phyloP scores from a whole-genome alignment of 2,329 filamentous ascomycete genomes.

The Nothopassalora personata region DNA sequence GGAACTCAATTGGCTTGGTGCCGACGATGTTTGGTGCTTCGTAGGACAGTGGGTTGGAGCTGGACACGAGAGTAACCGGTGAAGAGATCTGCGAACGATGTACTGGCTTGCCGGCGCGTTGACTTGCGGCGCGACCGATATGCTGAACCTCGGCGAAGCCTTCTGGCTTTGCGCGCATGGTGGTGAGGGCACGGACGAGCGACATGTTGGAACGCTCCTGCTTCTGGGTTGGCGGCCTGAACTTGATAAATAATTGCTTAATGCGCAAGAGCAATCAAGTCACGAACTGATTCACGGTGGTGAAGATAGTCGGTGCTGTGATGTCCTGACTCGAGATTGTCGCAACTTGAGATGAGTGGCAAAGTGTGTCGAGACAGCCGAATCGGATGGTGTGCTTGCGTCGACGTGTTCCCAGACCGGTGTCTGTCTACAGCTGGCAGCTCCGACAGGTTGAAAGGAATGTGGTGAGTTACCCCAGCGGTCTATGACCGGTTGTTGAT shows the following conservation, averaged over 20 bases:
- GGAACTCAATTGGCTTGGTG: slow-evolving; percentile 25
- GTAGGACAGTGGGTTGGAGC: slow-evolving; percentile 94
- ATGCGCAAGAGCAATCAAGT: not conserved
- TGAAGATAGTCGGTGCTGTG: not conserved
- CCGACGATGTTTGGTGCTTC: slow-evolving; percentile 74
- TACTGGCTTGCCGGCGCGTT: slow-evolving; percentile 43
- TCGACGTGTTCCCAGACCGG: not conserved
- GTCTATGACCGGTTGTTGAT: not conserved
- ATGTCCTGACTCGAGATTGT: not conserved
- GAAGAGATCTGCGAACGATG: slow-evolving; percentile 74
- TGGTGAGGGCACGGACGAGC: slow-evolving; percentile 68
- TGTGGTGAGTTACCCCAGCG: not conserved
- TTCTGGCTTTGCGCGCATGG: slow-evolving; percentile 58
- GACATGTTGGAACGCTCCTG: slow-evolving; percentile 41
- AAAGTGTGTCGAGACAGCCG: not conserved
- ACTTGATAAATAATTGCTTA: not conserved
- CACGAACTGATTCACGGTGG: not conserved
- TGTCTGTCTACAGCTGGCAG: not conserved
- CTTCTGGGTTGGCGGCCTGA: not conserved
- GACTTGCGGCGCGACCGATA: slow-evolving; percentile 41
- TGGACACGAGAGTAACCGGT: slow-evolving; percentile 81
- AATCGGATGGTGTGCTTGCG: not conserved
- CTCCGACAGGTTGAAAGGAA: not conserved
- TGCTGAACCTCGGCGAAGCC: slow-evolving; percentile 24
- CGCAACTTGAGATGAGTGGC: not conserved